Percentiles rank a stretch among this genome's conserved stretches.
phyloP scores from a whole-genome alignment of 192 early-diverging fungal genomes.

The Coemansia sp. region DNA sequence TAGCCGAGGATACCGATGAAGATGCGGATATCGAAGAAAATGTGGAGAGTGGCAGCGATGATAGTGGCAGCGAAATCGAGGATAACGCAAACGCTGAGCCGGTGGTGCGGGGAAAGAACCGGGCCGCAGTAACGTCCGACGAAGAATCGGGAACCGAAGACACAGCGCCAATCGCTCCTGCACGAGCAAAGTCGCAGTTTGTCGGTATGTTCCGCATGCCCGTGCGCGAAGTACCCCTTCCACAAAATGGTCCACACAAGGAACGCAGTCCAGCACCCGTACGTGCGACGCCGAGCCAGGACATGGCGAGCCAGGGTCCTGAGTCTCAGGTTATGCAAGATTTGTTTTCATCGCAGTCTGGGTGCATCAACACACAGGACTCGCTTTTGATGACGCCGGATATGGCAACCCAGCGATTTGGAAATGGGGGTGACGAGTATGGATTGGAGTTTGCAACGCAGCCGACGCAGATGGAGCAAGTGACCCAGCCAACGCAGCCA shows the following conservation, averaged over 20 bases:
- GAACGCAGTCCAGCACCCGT: not conserved
- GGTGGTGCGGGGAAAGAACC: not conserved
- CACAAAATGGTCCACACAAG: not conserved
- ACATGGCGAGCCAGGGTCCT: not conserved
- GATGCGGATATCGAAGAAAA: not conserved
- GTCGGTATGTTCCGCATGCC: slow-evolving; percentile 50
- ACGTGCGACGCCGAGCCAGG: not conserved
- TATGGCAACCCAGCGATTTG: not conserved
- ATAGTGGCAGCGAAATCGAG: not conserved
- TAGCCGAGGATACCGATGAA: not conserved
- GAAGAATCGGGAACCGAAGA: slow-evolving; percentile 22
- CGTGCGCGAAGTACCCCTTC: slow-evolving; percentile 3
- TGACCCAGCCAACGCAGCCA: slow-evolving; percentile 25
- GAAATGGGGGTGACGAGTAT: too few species aligned
- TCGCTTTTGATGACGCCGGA: slow-evolving; percentile 49
- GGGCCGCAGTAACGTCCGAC: slow-evolving; percentile 15
- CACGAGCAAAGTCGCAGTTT: slow-evolving; percentile 33
- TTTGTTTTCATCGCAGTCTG: slow-evolving; percentile 27
- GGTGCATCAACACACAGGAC: slow-evolving; percentile 39
- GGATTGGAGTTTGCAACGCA: slow-evolving; percentile 10
- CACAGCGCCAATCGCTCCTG: not conserved
- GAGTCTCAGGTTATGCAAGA: slow-evolving; percentile 35
- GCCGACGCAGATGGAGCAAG: slow-evolving; percentile 18
- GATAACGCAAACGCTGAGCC: not conserved
- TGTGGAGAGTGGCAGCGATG: not conserved